Evolutionary conservation across 768 basidiomycete genomes (phyloP).

Genomic region (Sutorius australiensis): DNA sequence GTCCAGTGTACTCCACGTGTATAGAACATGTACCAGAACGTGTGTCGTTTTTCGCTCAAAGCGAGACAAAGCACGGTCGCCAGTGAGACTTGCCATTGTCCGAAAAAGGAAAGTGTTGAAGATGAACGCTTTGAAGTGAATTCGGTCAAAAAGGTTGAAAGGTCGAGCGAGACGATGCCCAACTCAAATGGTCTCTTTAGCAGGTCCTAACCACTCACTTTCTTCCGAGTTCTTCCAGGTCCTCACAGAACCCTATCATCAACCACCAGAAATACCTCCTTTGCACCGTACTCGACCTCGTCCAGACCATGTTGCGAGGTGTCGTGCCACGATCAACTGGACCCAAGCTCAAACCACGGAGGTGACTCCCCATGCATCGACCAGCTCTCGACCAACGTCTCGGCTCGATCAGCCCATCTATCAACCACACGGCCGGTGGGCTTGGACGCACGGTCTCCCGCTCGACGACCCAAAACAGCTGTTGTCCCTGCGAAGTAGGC

Average conservation of each 20-base stretch:
- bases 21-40: constrained; percentile 8
- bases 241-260: constrained; percentile 26
- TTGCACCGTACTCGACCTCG: constrained; percentile 15
- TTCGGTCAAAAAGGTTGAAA: constrained; percentile 19
- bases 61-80: constrained; percentile 20
- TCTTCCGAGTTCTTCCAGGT: constrained; percentile 29
- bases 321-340: constrained; percentile 30
- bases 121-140: constrained; percentile 32
- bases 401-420: constrained; percentile 25
- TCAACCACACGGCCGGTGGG: constrained; percentile 31
- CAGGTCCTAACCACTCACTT: constrained; percentile 3
- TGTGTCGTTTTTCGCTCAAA: constrained; percentile 11
- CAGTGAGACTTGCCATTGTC: constrained; percentile 26
- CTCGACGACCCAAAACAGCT: constrained; percentile 28
- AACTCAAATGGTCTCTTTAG: constrained; percentile 22
- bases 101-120: constrained; percentile 33
- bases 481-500: constrained; percentile 25
- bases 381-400: constrained; percentile 1
- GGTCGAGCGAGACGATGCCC: constrained; percentile 17
- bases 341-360: constrained; percentile 3
- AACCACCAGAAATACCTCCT: not conserved
- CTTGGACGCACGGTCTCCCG: constrained; percentile 28
- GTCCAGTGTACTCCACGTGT: constrained; percentile 17
- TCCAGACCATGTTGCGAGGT: constrained; percentile 20
- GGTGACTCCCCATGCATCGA: not conserved